phyloP scores from a whole-genome alignment of 208 protist species.

The Jaenimonas drosophilae region DNA sequence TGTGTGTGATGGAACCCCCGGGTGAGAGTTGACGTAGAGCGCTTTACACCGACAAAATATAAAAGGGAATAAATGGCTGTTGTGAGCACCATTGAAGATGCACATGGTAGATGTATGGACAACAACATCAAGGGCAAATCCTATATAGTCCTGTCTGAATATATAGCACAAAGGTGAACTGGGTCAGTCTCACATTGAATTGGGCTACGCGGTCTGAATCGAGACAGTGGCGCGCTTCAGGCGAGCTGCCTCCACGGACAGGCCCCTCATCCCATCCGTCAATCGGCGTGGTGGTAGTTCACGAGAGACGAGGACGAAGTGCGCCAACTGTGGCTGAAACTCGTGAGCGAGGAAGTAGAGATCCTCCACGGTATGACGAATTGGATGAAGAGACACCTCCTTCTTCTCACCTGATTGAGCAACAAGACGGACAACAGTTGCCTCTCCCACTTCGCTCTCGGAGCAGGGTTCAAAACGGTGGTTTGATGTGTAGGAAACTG shows the following conservation, averaged over 20 bases:
- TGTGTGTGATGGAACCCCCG: too few species aligned
- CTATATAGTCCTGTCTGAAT: too few species aligned
- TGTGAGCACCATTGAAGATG: too few species aligned
- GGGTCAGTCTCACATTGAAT: too few species aligned
- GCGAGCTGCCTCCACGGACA: conserved; percentile 53
- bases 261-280: conserved; percentile 10
- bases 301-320: conserved; percentile 47
- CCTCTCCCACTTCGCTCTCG: conserved; percentile 28
- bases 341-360: conserved; percentile 46
- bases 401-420: conserved; percentile 42
- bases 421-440: conserved; percentile 48
- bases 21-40: too few species aligned
- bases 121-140: too few species aligned
- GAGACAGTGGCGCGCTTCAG: conserved; percentile 45
- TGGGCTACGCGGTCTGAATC: conserved; percentile 36
- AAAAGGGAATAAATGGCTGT: too few species aligned
- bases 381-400: conserved; percentile 63
- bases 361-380: conserved; percentile 63
- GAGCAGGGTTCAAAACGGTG: conserved; percentile 3
- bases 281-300: conserved; percentile 60
- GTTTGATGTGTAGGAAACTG: background rate
- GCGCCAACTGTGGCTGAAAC: conserved; percentile 19
- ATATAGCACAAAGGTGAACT: too few species aligned
- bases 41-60: too few species aligned
- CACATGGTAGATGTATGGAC: too few species aligned